These are phyloP conservation scores for Akebia trifoliata DNA, from an alignment of 164 flowering plant species.

Conservation along the genomic window DNA sequence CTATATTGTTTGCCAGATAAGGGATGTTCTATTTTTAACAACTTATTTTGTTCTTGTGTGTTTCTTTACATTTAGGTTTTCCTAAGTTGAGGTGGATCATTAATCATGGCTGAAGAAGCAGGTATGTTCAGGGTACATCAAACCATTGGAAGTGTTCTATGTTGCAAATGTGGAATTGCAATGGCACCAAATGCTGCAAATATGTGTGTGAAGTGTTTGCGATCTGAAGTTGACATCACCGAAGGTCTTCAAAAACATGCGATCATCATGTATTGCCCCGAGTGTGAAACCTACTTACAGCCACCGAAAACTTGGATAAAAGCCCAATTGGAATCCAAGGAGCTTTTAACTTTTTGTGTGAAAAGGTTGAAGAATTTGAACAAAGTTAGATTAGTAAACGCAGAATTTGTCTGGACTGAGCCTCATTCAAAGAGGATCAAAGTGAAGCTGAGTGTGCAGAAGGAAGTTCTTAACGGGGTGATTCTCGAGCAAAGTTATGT, in stretches of 20 bases:
- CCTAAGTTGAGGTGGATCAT: too few species aligned
- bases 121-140: conserved; percentile 58
- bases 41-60: not conserved
- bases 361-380: conserved; percentile 53
- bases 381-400: conserved; percentile 41
- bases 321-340: conserved; percentile 50
- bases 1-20: too few species aligned
- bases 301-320: conserved; percentile 65
- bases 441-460: conserved; percentile 48
- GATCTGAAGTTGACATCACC: conserved; percentile 60
- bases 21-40: too few species aligned
- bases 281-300: conserved; percentile 46
- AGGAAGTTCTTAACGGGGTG: conserved; percentile 55
- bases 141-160: conserved; percentile 52
- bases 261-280: conserved; percentile 44
- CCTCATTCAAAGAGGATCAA: conserved; percentile 67
- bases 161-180: conserved; percentile 59
- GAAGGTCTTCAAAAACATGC: conserved; percentile 55
- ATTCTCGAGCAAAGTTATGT: conserved; percentile 47
- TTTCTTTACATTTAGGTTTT: not conserved
- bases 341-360: conserved; percentile 53
- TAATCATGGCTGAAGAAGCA: conserved; percentile 41
- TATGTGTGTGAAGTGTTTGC: conserved; percentile 63
- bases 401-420: conserved; percentile 64
- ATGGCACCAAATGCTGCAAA: conserved; percentile 69